These are phyloP conservation scores for Caloboletus firmus DNA, from an alignment of 1,284 basidiomycete genomes.

Conservation along the genomic window DNA sequence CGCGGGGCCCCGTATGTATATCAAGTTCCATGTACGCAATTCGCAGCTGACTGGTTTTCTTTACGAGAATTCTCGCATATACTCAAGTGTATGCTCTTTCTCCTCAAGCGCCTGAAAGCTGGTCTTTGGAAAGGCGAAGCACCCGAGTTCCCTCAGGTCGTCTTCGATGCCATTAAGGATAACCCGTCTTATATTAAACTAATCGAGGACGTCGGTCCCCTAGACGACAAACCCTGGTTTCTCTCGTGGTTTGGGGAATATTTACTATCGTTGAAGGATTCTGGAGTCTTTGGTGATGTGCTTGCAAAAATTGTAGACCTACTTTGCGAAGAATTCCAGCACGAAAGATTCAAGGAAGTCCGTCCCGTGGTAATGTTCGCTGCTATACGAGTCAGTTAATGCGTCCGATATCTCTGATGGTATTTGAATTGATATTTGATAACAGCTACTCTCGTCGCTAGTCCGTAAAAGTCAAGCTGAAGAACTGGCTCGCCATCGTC, in stretches of 20 bases:
- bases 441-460: slow-evolving; percentile 29
- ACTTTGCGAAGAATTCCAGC: slow-evolving; percentile 76
- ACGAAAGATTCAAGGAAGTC: slow-evolving; percentile 61
- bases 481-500: slow-evolving; percentile 31
- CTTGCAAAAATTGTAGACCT: slow-evolving; percentile 70
- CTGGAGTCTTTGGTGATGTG: slow-evolving; percentile 59
- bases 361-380: slow-evolving; percentile 60
- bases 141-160: slow-evolving; percentile 66
- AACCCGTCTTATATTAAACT: slow-evolving; percentile 62
- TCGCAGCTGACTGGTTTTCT: neutral
- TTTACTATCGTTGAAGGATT: slow-evolving; percentile 52
- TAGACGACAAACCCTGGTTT: slow-evolving; percentile 44
- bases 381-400: slow-evolving; percentile 58
- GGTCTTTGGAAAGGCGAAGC: slow-evolving; percentile 68
- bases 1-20: slow-evolving; percentile 57
- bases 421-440: slow-evolving; percentile 17
- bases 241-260: slow-evolving; percentile 59
- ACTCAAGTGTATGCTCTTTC: slow-evolving; percentile 56
- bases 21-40: neutral
- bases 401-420: neutral
- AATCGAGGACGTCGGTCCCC: slow-evolving; percentile 41
- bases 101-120: slow-evolving; percentile 52
- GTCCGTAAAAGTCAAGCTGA: slow-evolving; percentile 37
- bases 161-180: slow-evolving; percentile 82
- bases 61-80: slow-evolving; percentile 63